Base-by-base conservation (phyloP, 2,329 filamentous ascomycete genomes). In the Microcyclosporella mali region DNA sequence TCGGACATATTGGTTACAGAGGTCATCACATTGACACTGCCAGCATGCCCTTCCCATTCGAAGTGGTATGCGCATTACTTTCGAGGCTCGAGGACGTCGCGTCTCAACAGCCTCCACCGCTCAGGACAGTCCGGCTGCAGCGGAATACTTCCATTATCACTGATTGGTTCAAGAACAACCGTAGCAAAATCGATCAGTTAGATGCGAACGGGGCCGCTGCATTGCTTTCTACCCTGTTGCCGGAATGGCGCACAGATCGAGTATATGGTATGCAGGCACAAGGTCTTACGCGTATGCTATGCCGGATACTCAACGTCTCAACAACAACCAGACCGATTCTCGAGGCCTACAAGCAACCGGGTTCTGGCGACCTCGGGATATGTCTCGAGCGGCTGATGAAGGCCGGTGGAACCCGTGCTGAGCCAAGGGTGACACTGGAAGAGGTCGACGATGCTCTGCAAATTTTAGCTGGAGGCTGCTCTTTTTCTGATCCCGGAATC, bases 191-290 rank as follows among this genome's bases (percentile, higher is more conserved):
- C 12, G 67, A 81, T 57, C 69, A 72, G 0, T 66, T 76, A 6
- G 70, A 74, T 19, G 78, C 77, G 1, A 69, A 81, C 8, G 52
- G 52, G 55, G 69, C 73, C 1, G 68, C 77, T 1, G 82, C 85
- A 2, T 66, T 95, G 1, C 69, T 94, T 0, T 89, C 85, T 1
- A 81, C 82, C 2, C 65, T 95, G 1, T 74, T 94, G 0, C 87
- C 88, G 0, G 82, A 88, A 49, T 81, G 75, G 51, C 74, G 88
- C 40, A 81, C 79, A 2, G 88, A 94, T 58, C 77, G 87, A 19
- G 84, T 90, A 2, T 94, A 89, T 60, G 75, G 73, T 29, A 70
- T 94, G 1, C 78, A 85, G 56, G 69, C 77, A 21, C 59, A 67
- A 7, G 72, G 69, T 0, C 70, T 95, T 0, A 77, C 81, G 43